These are phyloP conservation scores for Volvox africanus DNA, from an alignment of 139 green algal genomes.

Conservation along the genomic window DNA sequence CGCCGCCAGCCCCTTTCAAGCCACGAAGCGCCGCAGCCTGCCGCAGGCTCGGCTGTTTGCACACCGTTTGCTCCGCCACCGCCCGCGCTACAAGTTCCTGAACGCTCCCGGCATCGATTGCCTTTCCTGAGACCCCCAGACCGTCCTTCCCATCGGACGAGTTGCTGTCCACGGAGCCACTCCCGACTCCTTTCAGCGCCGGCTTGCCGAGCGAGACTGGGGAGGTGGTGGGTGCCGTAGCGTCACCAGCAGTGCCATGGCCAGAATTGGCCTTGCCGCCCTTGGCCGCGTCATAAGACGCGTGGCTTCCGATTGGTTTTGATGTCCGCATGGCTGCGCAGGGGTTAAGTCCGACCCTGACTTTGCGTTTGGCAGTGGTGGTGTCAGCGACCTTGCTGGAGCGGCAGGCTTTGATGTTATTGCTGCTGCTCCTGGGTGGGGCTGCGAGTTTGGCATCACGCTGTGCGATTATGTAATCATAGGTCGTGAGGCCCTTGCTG, in stretches of 20 bases:
- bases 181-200: neutral
- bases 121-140: slow-evolving; percentile 10
- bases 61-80: slow-evolving; percentile 29
- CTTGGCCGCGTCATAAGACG: neutral
- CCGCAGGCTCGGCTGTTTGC: neutral
- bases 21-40: neutral
- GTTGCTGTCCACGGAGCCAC: neutral
- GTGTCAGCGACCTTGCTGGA: slow-evolving; percentile 13
- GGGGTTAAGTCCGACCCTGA: slow-evolving; percentile 51
- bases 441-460: slow-evolving; percentile 37
- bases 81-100: slow-evolving; percentile 16
- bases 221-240: neutral
- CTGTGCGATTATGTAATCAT: slow-evolving; percentile 81
- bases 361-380: slow-evolving; percentile 11
- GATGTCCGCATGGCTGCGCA: slow-evolving; percentile 38
- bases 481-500: slow-evolving; percentile 73
- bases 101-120: neutral
- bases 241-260: neutral
- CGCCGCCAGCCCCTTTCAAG: neutral
- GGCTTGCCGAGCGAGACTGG: neutral
- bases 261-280: too few relatives aligned
- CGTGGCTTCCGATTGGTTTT: slow-evolving; percentile 1
- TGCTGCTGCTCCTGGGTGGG: neutral
- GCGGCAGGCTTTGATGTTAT: neutral
- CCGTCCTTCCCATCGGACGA: neutral